Conservation (phyloP, 139 green algal genomes). For the Coccomyxa sp. region DNA sequence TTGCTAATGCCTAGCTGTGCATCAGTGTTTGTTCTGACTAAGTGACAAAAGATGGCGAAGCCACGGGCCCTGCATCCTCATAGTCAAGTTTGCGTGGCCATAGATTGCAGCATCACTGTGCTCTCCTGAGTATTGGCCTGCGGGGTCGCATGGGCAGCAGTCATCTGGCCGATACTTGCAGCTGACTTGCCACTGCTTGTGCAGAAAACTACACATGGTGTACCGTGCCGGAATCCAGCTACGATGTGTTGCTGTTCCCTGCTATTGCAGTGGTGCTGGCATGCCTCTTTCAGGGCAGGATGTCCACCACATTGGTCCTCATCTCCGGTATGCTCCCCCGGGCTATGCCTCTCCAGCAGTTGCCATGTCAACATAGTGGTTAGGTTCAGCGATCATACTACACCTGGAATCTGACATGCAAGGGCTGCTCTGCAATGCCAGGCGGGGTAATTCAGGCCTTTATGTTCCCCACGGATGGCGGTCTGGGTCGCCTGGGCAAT, state of each 20-base stretch:
- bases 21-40: too few species aligned
- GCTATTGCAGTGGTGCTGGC: slow-evolving; percentile 30
- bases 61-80: not conserved
- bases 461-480: slow-evolving; percentile 46
- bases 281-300: slow-evolving; percentile 35
- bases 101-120: not conserved
- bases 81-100: not conserved
- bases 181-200: not conserved
- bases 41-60: not conserved
- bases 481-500: slow-evolving; percentile 69
- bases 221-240: slow-evolving; percentile 14
- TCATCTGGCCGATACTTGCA: not conserved
- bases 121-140: not conserved
- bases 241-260: slow-evolving; percentile 40
- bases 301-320: slow-evolving; percentile 39
- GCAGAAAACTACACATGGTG: slow-evolving; percentile 24
- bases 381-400: not conserved
- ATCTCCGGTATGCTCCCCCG: slow-evolving; percentile 7
- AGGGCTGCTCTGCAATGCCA: slow-evolving; percentile 12
- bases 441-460: slow-evolving; percentile 46
- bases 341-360: not conserved
- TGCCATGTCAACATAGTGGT: not conserved
- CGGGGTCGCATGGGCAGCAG: not conserved
- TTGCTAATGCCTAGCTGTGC: too few species aligned
- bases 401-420: not conserved